phyloP scores from a whole-genome alignment of 2,329 filamentous ascomycete species.

The Microdochium bolleyi region DNA sequence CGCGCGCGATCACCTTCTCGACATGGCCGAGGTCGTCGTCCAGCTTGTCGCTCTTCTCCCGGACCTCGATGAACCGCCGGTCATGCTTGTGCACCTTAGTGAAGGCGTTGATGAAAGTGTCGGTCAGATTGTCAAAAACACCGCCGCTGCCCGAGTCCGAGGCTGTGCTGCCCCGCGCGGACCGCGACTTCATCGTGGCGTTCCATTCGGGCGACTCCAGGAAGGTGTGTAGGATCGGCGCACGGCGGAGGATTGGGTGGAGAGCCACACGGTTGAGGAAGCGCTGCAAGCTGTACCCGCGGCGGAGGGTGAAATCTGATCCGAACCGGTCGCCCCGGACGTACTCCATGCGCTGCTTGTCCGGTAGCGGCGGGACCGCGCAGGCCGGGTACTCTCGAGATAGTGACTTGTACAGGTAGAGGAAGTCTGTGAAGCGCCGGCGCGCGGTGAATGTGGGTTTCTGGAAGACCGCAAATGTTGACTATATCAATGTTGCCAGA shows the following conservation, averaged over 20 bases:
- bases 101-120: conserved; percentile 95
- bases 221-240: conserved; percentile 77
- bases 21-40: conserved; percentile 90
- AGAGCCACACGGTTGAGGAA: conserved; percentile 82
- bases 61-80: conserved; percentile 87
- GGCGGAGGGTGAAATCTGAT: conserved; percentile 79
- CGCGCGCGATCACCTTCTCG: conserved; percentile 89
- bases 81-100: conserved; percentile 95
- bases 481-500: conserved; percentile 39
- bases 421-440: conserved; percentile 94
- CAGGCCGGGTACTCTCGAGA: conserved; percentile 81
- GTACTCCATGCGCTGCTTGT: conserved; percentile 99
- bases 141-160: conserved; percentile 47
- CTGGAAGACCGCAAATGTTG: conserved; percentile 89
- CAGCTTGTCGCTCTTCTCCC: conserved; percentile 85
- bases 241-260: conserved; percentile 81
- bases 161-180: conserved; percentile 52
- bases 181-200: conserved; percentile 78
- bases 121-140: conserved; percentile 91
- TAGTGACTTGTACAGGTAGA: conserved; percentile 90
- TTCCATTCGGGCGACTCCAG: conserved; percentile 96
- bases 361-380: conserved; percentile 88
- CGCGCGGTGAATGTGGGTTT: conserved; percentile 72
- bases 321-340: conserved; percentile 95
- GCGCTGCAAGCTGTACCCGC: conserved; percentile 83